These are phyloP conservation scores for Alternaria metachromatica DNA, from an alignment of 2,329 filamentous ascomycete species.

Conservation along the genomic window DNA sequence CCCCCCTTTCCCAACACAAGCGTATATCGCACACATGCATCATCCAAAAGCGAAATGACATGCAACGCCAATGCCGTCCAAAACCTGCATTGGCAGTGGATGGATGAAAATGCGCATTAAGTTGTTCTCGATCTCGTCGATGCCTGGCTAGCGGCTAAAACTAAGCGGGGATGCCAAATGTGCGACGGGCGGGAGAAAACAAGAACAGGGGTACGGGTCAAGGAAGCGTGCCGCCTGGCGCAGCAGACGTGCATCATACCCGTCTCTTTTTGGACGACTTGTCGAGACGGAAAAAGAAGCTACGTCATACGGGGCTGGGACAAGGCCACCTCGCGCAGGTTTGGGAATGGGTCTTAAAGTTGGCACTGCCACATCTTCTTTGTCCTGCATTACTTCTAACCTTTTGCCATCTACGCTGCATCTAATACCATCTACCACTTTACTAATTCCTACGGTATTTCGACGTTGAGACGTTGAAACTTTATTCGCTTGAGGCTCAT, in stretches of 20 bases:
- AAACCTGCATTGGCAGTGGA: not conserved
- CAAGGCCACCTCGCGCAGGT: not conserved
- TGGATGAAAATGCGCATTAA: not conserved
- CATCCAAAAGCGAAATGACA: constrained; percentile 1
- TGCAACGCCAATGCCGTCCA: not conserved
- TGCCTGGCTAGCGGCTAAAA: not conserved
- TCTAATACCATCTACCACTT: not conserved
- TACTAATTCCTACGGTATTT: not conserved
- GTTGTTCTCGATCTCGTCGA: not conserved
- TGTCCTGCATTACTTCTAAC: not conserved
- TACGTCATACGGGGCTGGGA: constrained; percentile 16
- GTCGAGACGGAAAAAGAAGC: not conserved
- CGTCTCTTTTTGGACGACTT: not conserved
- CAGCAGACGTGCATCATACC: not conserved
- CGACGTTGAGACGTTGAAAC: not conserved
- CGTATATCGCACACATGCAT: not conserved
- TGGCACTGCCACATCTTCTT: constrained; percentile 12
- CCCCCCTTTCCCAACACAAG: not conserved
- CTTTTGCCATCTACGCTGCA: not conserved
- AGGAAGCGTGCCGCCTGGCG: not conserved
- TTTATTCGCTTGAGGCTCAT: not conserved
- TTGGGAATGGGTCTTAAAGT: constrained; percentile 6
- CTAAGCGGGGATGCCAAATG: not conserved
- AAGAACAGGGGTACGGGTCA: not conserved
- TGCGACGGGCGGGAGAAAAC: not conserved